Evolutionary conservation across 345 rosid species (phyloP), one percentile per base, ranked within the genome.

Genomic region (Anastatica hierochuntica): DNA sequence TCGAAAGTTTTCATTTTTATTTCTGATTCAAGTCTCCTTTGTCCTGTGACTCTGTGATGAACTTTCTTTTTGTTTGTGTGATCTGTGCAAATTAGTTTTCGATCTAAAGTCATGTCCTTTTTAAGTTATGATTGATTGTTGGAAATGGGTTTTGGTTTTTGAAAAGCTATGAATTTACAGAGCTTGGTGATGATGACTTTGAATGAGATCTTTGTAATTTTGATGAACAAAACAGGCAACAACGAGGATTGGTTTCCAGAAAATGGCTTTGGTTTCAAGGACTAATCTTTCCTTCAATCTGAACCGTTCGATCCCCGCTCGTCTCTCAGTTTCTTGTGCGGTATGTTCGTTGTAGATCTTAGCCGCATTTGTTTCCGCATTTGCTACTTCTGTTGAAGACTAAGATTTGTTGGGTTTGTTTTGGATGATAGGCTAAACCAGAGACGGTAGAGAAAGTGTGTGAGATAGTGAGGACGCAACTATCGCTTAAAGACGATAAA

Each of bases 391-490:
- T n/a, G 6, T 46, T 46, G 8, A 17, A 16, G 14, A 19, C 10
- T n/a, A 40, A 23, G 31, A 10, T 7, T 2, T 29, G 7, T 29
- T n/a, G 8, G 30, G 14, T 52, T 49, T 36, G 16, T 40, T 3
- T 56, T 20, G 46, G 37, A 56, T 21, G 24, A 13, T 72, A 83
- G 90, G 90, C 80, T 36, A 80, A 80, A 50, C 69, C 63, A 49
- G 84, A 76, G 60, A 83, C 86, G 4, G 75, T 83, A 19, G 58
- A 74, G 2, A 80, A 78, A 70, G 90, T 83, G 38, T 74, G 80
- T 31, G 56, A 15, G 35, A 78, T 83, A 20, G 90, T 83, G 50
- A 78, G 64, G 79, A 78, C 76, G 48, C 90, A 83, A 56, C 76
- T 83, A 29, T 82, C 87, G 13, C 56, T 83, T 14, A 3, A 72